These are phyloP conservation scores for Pythium phragmiticola DNA, from an alignment of 352 stramenopile species.

Conservation along the genomic window DNA sequence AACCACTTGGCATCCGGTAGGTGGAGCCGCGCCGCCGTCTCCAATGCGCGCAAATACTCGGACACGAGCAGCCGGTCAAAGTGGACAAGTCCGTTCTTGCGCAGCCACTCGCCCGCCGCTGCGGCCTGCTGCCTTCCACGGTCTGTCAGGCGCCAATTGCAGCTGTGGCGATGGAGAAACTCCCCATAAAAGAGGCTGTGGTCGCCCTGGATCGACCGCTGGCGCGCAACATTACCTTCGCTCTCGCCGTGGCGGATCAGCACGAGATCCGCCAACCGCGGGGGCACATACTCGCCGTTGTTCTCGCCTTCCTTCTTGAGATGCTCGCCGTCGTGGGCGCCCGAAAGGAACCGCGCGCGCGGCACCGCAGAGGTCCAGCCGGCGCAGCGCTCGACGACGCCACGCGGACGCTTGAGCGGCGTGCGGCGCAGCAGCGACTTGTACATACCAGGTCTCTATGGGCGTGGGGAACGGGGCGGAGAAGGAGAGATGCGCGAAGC, in stretches of 20 bases:
- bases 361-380: background rate
- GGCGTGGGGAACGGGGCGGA: background rate
- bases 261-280: constrained; percentile 75
- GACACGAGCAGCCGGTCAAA: constrained; percentile 88
- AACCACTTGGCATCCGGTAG: constrained; percentile 80
- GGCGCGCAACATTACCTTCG: constrained; percentile 85
- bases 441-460: constrained; percentile 19
- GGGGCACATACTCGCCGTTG: constrained; percentile 30
- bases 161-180: constrained; percentile 89
- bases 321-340: constrained; percentile 18
- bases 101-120: constrained; percentile 80
- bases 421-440: constrained; percentile 27
- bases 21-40: constrained; percentile 78
- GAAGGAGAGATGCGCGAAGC: constrained; percentile 1
- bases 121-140: constrained; percentile 68
- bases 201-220: constrained; percentile 80
- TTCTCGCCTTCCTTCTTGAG: constrained; percentile 8
- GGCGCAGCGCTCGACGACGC: background rate
- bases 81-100: constrained; percentile 67
- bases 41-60: constrained; percentile 85
- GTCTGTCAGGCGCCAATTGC: constrained; percentile 86
- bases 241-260: constrained; percentile 89
- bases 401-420: constrained; percentile 27
- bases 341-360: constrained; percentile 18
- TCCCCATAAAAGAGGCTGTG: constrained; percentile 85